Evolutionary conservation across 2,329 filamentous ascomycete species (phyloP).

Genomic region (Penicillium sp.): DNA sequence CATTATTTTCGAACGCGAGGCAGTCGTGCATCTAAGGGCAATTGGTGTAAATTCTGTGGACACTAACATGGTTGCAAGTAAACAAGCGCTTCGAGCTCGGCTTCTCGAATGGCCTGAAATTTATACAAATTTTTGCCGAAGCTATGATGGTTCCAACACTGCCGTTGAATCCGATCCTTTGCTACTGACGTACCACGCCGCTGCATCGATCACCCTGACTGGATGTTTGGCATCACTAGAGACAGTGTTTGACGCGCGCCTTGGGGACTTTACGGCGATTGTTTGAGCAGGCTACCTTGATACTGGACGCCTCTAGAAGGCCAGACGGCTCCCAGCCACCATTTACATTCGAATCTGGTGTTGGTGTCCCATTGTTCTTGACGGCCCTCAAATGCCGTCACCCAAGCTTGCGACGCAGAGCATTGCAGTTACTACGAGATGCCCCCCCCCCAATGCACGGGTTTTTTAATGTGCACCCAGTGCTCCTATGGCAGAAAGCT

Average conservation of each 20-base stretch:
- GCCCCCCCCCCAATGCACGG: constrained; percentile 27
- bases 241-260: constrained; percentile 16
- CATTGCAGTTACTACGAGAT: constrained; percentile 18
- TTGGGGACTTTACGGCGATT: constrained; percentile 11
- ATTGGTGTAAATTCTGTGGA: not conserved
- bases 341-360: constrained; percentile 26
- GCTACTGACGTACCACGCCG: constrained; percentile 8
- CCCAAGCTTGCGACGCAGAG: constrained; percentile 19
- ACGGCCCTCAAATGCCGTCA: constrained; percentile 27
- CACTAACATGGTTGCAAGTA: constrained; percentile 1
- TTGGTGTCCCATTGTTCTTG: constrained; percentile 22
- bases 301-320: constrained; percentile 4
- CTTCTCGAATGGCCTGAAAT: constrained; percentile 8
- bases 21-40: constrained; percentile 2
- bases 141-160: not conserved
- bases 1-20: constrained; percentile 18
- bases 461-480: constrained; percentile 21
- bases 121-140: constrained; percentile 7
- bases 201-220: constrained; percentile 13
- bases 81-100: constrained; percentile 1
- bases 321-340: constrained; percentile 14
- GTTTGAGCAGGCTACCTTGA: constrained; percentile 10
- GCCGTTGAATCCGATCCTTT: constrained; percentile 4
- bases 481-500: constrained; percentile 15
- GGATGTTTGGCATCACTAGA: constrained; percentile 15